phyloP scores from a whole-genome alignment of 352 stramenopile genomes.

The Pythium rhizo-oryzae region DNA sequence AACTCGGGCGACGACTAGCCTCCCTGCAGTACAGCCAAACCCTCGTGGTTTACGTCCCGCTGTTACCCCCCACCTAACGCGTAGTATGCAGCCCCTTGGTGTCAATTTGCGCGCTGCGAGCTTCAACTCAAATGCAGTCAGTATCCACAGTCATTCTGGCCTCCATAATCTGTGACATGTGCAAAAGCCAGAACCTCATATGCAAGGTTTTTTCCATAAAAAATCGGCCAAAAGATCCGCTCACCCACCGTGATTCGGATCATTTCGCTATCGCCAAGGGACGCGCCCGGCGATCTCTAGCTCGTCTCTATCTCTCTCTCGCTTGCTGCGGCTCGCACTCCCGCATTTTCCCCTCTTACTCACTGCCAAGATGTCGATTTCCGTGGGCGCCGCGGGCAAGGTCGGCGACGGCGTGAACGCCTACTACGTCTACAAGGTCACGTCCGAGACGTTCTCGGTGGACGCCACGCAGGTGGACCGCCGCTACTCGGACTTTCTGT shows the following conservation, averaged over 20 bases:
- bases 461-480: constrained; percentile 60
- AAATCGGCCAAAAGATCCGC: constrained; percentile 6
- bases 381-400: constrained; percentile 70
- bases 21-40: background rate
- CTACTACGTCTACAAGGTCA: constrained; percentile 84
- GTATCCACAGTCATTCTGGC: background rate
- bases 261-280: constrained; percentile 4
- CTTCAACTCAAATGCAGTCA: background rate
- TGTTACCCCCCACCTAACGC: too few relatives aligned
- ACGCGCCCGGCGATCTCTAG: background rate
- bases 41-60: too few relatives aligned
- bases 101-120: background rate
- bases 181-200: constrained; percentile 1
- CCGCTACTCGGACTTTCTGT: constrained; percentile 87
- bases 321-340: too few relatives aligned
- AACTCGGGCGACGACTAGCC: constrained; percentile 29
- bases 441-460: constrained; percentile 49
- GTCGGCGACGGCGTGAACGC: constrained; percentile 85
- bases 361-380: constrained; percentile 64
- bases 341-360: too few relatives aligned
- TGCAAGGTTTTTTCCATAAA: constrained; percentile 8
- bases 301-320: too few relatives aligned
- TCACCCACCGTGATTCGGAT: background rate
- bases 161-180: constrained; percentile 17
- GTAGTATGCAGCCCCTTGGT: too few relatives aligned